phyloP scores from a whole-genome alignment of 805 yeast species.

The Candida railenensis region DNA sequence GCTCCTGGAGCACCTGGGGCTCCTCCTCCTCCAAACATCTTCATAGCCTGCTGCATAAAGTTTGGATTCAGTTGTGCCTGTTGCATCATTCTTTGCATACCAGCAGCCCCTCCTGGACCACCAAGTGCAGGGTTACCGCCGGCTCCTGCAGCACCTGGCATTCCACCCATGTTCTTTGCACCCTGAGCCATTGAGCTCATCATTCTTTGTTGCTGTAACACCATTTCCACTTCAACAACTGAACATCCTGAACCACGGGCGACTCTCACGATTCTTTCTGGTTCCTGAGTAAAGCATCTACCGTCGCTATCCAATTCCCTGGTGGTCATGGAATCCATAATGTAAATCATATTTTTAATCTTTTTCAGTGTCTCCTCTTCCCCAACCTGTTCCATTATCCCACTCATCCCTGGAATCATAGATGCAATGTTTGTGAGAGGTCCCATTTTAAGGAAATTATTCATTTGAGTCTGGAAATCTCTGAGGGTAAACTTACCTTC shows the following conservation, averaged over 20 bases:
- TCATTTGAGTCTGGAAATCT: conserved; percentile 93
- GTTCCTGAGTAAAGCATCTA: conserved; percentile 70
- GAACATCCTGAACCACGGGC: conserved; percentile 95
- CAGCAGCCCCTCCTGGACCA: conserved; percentile 31
- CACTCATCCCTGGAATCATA: conserved; percentile 91
- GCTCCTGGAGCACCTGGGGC: conserved; percentile 31
- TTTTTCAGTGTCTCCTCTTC: conserved; percentile 88
- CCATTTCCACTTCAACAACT: conserved; percentile 90
- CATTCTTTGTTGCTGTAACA: conserved; percentile 85
- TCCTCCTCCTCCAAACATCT: conserved; percentile 50
- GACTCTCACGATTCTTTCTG: conserved; percentile 81
- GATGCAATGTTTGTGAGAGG: conserved; percentile 90
- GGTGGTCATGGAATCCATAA: conserved; percentile 95
- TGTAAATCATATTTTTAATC: conserved; percentile 83
- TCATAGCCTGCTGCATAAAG: conserved; percentile 62
- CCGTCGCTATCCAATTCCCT: conserved; percentile 92
- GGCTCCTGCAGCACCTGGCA: conserved; percentile 15
- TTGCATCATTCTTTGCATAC: conserved; percentile 53
- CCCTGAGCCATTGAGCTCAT: conserved; percentile 91
- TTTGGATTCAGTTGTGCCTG: conserved; percentile 51
- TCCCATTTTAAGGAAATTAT: conserved; percentile 94
- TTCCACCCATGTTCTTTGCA: conserved; percentile 46
- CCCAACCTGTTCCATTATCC: conserved; percentile 80
- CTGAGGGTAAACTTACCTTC: conserved; percentile 92
- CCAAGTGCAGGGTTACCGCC: conserved; percentile 11